Evolutionary conservation across 805 yeast species (phyloP).

Genomic region (Teunomyces atbi): DNA sequence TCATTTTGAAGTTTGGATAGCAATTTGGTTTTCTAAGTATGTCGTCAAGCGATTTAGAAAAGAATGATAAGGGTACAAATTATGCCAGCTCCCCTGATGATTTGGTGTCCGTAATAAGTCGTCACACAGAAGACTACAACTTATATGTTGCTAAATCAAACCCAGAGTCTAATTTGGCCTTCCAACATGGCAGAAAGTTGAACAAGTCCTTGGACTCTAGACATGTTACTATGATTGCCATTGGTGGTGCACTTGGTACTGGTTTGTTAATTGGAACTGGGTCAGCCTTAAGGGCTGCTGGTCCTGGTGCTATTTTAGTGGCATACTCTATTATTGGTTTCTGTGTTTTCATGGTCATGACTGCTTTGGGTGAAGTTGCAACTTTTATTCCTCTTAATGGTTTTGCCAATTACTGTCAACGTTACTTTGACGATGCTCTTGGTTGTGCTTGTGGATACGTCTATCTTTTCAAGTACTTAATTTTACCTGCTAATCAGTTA

Average conservation of each 20-base stretch:
- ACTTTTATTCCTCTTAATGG: conserved; percentile 68
- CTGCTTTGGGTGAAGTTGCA: conserved; percentile 68
- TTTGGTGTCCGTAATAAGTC: conserved; percentile 31
- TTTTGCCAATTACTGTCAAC: conserved; percentile 61
- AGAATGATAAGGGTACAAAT: conserved; percentile 9
- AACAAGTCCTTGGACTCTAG: conserved; percentile 46
- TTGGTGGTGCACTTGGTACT: conserved; percentile 83
- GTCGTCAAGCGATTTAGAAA: conserved; percentile 13
- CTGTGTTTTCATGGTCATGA: conserved; percentile 66
- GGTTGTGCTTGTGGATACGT: conserved; percentile 71
- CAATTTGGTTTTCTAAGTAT: not conserved
- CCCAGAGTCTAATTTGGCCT: conserved; percentile 34
- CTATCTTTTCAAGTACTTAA: conserved; percentile 53
- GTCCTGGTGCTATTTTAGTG: conserved; percentile 64
- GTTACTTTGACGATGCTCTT: conserved; percentile 63
- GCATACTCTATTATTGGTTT: conserved; percentile 71
- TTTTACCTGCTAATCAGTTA: conserved; percentile 62
- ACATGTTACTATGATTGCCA: conserved; percentile 70
- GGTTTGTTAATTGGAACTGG: conserved; percentile 80
- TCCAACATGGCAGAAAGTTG: conserved; percentile 20
- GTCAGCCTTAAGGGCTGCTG: conserved; percentile 64
- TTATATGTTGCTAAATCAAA: conserved; percentile 45
- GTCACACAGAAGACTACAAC: conserved; percentile 50
- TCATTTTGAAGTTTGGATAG: not conserved
- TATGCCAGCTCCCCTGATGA: conserved; percentile 10